phyloP scores from a whole-genome alignment of 768 basidiomycete genomes.

The Termitomyces eurrhizus region DNA sequence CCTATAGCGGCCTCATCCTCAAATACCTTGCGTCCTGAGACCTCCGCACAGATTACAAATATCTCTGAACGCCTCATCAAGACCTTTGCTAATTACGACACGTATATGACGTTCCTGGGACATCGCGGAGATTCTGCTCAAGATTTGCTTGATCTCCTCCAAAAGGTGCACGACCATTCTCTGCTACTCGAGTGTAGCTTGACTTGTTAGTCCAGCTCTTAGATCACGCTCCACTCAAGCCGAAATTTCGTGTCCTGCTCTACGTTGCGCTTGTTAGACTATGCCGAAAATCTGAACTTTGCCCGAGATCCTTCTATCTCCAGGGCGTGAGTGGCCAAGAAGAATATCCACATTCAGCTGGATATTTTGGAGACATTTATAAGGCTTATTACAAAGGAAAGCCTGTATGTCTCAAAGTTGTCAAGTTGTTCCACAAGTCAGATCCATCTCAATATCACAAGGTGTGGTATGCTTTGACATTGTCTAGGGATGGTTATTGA shows the following conservation, averaged over 20 bases:
- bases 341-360: constrained; percentile 13
- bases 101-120: constrained; percentile 15
- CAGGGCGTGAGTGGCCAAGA: constrained; percentile 5
- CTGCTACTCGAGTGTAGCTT: background rate
- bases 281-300: constrained; percentile 20
- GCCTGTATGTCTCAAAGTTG: constrained; percentile 23
- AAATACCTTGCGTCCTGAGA: background rate
- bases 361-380: constrained; percentile 26
- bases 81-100: constrained; percentile 11
- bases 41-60: constrained; percentile 4
- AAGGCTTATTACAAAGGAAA: constrained; percentile 17
- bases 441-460: constrained; percentile 17
- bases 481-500: background rate
- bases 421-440: constrained; percentile 21
- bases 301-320: constrained; percentile 23
- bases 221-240: constrained; percentile 15
- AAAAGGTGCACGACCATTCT: constrained; percentile 15
- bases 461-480: constrained; percentile 10
- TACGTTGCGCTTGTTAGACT: constrained; percentile 19
- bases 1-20: background rate
- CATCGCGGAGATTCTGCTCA: constrained; percentile 15
- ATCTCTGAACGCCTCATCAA: constrained; percentile 12
- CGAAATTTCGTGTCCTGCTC: constrained; percentile 11
- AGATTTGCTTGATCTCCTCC: constrained; percentile 19
- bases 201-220: constrained; percentile 13